Evolutionary conservation across 805 yeast genomes (phyloP).

Genomic region (Monosporozyma aerobia): DNA sequence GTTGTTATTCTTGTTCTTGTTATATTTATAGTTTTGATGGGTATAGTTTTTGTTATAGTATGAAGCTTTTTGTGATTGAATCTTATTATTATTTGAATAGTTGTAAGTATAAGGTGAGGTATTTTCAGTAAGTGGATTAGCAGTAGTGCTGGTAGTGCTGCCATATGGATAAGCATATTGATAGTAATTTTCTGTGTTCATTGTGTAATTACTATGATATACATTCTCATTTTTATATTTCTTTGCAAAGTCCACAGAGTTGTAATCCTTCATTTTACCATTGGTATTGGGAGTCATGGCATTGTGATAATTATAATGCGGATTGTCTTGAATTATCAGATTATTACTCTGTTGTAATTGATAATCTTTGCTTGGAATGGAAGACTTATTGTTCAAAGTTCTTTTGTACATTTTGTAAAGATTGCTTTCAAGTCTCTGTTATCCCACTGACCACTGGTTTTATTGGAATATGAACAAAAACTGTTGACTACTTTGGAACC

Average conservation of each 20-base stretch:
- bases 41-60: not conserved
- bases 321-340: not conserved
- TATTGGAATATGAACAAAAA: too few relatives aligned
- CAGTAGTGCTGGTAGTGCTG: not conserved
- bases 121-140: not conserved
- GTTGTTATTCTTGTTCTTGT: not conserved
- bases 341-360: not conserved
- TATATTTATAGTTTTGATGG: not conserved
- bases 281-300: not conserved
- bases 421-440: too few relatives aligned
- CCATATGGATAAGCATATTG: not conserved
- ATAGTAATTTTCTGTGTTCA: not conserved
- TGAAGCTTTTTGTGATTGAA: not conserved
- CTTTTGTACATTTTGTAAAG: conserved; percentile 1
- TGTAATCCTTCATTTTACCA: not conserved
- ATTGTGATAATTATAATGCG: conserved; percentile 2
- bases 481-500: too few relatives aligned
- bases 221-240: not conserved
- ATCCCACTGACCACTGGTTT: too few relatives aligned
- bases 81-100: not conserved
- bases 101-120: not conserved
- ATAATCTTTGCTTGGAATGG: not conserved
- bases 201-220: not conserved
- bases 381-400: conserved; percentile 5
- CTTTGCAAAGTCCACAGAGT: not conserved